phyloP scores from a whole-genome alignment of 106 monocot genomes.

The Platanthera zijinensis region DNA sequence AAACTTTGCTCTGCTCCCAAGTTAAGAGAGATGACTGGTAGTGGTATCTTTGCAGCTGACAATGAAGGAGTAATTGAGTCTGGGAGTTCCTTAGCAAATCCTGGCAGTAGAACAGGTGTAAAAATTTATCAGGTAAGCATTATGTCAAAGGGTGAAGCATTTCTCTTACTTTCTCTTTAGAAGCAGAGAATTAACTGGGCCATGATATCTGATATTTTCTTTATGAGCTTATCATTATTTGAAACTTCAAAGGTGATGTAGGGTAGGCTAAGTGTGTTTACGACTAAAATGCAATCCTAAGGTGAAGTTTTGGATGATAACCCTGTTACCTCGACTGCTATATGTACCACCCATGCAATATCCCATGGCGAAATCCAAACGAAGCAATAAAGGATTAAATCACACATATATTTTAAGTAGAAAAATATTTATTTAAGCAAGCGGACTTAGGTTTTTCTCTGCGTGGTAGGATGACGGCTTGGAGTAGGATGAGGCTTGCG shows the following conservation, averaged over 20 bases:
- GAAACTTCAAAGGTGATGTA: neutral
- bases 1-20: slow-evolving; percentile 80
- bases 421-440: too few relatives aligned
- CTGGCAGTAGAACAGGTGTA: slow-evolving; percentile 31
- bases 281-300: too few relatives aligned
- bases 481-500: too few relatives aligned
- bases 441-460: too few relatives aligned
- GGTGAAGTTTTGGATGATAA: too few relatives aligned
- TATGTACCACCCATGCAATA: too few relatives aligned
- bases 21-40: slow-evolving; percentile 85
- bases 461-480: too few relatives aligned
- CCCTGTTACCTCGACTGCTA: too few relatives aligned
- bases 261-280: too few relatives aligned
- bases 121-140: slow-evolving; percentile 38
- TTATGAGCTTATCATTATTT: neutral
- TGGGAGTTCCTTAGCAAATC: slow-evolving; percentile 29
- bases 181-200: neutral
- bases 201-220: neutral
- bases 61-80: slow-evolving; percentile 34
- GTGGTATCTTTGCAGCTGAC: slow-evolving; percentile 66
- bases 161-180: neutral
- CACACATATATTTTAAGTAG: too few relatives aligned
- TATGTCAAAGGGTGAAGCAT: neutral
- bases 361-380: too few relatives aligned
- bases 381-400: too few relatives aligned